Conservation (phyloP, 371 early-diverging fungal genomes). For the Mortierella sp. region DNA sequence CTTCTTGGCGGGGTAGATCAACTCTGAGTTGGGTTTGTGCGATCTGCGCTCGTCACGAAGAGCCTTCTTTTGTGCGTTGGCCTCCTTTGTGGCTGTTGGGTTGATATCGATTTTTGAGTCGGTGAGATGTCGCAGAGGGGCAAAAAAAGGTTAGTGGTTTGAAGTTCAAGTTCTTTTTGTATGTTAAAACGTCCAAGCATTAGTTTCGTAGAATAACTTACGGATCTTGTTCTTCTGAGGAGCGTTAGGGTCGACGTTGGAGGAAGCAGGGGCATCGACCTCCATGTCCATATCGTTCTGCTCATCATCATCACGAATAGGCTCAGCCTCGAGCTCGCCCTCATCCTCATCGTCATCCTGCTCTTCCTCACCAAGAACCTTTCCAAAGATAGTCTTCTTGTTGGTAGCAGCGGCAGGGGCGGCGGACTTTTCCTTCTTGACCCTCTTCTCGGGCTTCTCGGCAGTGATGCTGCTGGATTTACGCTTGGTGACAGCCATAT, state of each 20-base stretch:
- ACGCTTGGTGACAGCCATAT: slow-evolving; percentile 55
- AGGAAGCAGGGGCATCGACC: slow-evolving; percentile 21
- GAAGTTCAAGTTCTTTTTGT: background rate
- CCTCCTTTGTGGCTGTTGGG: slow-evolving; percentile 48
- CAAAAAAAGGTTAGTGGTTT: background rate
- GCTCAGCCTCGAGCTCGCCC: slow-evolving; percentile 45
- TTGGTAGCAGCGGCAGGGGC: slow-evolving; percentile 15
- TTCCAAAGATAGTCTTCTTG: slow-evolving; percentile 54
- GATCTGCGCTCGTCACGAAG: slow-evolving; percentile 78
- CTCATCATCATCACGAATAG: slow-evolving; percentile 57
- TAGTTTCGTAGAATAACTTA: slow-evolving; percentile 17
- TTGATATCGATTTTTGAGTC: background rate
- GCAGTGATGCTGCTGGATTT: slow-evolving; percentile 47
- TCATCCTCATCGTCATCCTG: slow-evolving; percentile 41
- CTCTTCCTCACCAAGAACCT: slow-evolving; percentile 35
- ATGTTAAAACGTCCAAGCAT: no score
- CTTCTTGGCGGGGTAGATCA: slow-evolving; percentile 83
- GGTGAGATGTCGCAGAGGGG: background rate
- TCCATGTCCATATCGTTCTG: slow-evolving; percentile 56
- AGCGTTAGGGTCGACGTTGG: slow-evolving; percentile 18
- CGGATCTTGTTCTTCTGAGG: slow-evolving; percentile 54
- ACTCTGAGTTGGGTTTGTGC: slow-evolving; percentile 78
- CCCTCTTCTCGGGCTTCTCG: slow-evolving; percentile 45
- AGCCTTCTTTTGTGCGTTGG: slow-evolving; percentile 65
- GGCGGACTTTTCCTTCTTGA: slow-evolving; percentile 31